Conservation (phyloP, 169 alveolate species). For the Plasmodium sp. region DNA sequence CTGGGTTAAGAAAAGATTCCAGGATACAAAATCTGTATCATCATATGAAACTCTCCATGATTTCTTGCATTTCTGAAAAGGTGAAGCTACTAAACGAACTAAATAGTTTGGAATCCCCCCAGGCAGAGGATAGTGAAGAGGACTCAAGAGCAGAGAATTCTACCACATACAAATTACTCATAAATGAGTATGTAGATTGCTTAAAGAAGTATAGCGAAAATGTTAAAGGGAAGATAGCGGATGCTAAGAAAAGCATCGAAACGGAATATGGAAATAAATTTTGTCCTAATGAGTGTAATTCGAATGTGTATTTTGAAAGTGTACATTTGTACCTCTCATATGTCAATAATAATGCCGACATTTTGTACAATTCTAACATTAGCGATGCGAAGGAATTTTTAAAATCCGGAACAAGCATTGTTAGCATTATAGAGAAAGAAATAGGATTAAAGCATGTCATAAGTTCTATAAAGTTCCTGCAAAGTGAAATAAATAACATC, state of each 20-base stretch:
- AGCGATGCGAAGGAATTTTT: constrained; percentile 6
- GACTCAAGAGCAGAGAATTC: neutral
- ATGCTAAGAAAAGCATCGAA: neutral
- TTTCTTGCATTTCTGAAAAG: neutral
- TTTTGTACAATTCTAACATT: neutral
- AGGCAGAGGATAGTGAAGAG: neutral
- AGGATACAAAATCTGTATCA: neutral
- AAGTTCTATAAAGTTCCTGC: constrained; percentile 2
- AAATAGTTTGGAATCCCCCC: neutral
- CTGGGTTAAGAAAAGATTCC: neutral
- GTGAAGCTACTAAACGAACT: neutral
- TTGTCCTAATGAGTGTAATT: neutral
- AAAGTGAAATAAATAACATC: neutral
- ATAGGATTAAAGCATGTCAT: neutral
- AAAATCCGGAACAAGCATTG: neutral
- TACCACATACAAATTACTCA: neutral
- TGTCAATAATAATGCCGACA: neutral
- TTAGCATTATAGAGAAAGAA: neutral
- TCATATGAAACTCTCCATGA: neutral
- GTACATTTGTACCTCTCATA: neutral
- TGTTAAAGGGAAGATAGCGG: neutral
- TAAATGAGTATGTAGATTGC: neutral
- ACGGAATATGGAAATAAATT: neutral
- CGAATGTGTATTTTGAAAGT: neutral
- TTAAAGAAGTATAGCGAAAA: neutral